Conservation (phyloP, 2,329 filamentous ascomycete genomes). For the Colletotrichum limetticola region DNA sequence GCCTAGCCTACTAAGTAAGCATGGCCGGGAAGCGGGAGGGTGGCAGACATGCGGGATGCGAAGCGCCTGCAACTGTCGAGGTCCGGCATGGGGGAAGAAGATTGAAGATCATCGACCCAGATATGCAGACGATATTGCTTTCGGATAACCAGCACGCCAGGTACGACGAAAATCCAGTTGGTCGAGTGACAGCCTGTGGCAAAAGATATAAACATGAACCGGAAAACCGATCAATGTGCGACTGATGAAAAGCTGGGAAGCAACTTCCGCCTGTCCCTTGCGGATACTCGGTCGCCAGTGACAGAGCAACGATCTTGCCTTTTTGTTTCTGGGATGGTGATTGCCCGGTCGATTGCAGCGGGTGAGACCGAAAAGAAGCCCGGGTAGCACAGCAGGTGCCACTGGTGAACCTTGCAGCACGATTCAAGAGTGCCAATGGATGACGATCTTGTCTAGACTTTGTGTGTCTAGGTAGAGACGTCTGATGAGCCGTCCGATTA, state of each 20-base stretch:
- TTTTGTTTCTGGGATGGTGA: constrained; percentile 42
- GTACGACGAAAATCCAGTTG: constrained; percentile 1
- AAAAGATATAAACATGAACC: constrained; percentile 8
- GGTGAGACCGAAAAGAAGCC: neutral
- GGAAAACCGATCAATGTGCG: neutral
- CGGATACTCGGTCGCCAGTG: constrained; percentile 1
- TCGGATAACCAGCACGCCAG: neutral
- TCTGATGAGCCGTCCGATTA: neutral
- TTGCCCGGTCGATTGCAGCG: constrained; percentile 1
- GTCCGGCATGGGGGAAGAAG: constrained; percentile 12
- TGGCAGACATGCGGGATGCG: constrained; percentile 29
- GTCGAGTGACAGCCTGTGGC: constrained; percentile 9
- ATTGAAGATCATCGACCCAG: constrained; percentile 19
- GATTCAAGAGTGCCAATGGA: constrained; percentile 5
- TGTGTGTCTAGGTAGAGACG: neutral
- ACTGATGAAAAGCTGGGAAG: neutral
- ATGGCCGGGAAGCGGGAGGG: constrained; percentile 15
- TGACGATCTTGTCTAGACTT: neutral
- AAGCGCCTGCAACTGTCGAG: constrained; percentile 30
- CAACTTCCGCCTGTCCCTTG: constrained; percentile 4
- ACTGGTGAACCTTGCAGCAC: constrained; percentile 5
- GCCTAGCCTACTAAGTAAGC: neutral
- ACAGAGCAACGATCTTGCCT: constrained; percentile 50
- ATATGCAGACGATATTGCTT: constrained; percentile 6
- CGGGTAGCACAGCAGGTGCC: neutral